Evolutionary conservation across 2,329 filamentous ascomycete genomes (phyloP), one percentile per base, ranked within the genome.

Genomic region (Zarea fungicola): DNA sequence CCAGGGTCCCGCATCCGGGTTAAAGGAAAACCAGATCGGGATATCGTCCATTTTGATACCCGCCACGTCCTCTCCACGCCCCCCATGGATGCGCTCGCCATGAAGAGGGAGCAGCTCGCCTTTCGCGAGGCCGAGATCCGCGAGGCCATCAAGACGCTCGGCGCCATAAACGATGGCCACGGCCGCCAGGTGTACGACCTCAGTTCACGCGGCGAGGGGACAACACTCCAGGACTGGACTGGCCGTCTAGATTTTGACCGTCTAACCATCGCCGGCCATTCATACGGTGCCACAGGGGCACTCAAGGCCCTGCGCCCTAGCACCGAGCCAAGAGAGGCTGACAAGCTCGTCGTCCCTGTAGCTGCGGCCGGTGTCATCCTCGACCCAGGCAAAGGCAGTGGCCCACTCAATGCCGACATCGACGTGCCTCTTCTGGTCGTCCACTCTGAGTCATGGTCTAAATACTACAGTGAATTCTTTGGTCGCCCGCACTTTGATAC

Each of bases 371-470:
- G 72, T 18, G 75, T 87, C 52, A 72, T 80, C 42, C 71, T 87
- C 25, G 83, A 87, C 60, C 83, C 83, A 0, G 83, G 83, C 45
- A 87, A 87, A 62, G 66, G 68, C 2, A 81, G 76, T 53, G 83
- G 83, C 1, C 77, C 71, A 0, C 68, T 86, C 10, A 85, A 85
- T 63, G 60, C 70, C 50, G 71, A 83, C 34, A 71, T 85, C 52
- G 58, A 69, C 25, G 76, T 83, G 1, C 81, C 83, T 1, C 60
- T 81, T 3, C 64, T 85, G 40, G 68, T 86, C 23, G 68, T 85
- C 32, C 79, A 87, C 64, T 84, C 80, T 41, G 74, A 80, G 52
- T 78, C 81, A 7, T 87, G 83, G 83, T 84, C 79, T 28, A 70
- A 70, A 28, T 67, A 69, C n/a, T 63, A 68, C 51, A 75, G 71